Conservation (phyloP, 495 filamentous ascomycete species). For the Trypethelium eluteriae region DNA sequence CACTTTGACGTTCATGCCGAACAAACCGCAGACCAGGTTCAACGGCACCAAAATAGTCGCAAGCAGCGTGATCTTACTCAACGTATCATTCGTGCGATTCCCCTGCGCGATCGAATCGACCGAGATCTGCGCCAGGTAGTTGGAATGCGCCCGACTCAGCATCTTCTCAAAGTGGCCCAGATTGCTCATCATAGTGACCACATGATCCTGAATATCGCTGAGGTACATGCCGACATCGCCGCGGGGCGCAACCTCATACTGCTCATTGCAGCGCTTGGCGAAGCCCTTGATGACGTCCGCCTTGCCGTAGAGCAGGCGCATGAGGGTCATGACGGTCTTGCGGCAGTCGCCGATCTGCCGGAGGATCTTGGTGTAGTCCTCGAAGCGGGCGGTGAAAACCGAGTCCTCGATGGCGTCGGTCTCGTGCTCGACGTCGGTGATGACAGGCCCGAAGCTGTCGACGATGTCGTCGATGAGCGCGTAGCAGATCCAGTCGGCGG, state of each 20-base stretch:
- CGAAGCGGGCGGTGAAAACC: conserved; percentile 80
- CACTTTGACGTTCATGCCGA: conserved; percentile 92
- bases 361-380: conserved; percentile 78
- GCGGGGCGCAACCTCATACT: conserved; percentile 86
- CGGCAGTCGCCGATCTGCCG: conserved; percentile 81
- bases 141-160: conserved; percentile 87
- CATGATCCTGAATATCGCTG: conserved; percentile 96
- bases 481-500: conserved; percentile 98
- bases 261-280: conserved; percentile 95
- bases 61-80: conserved; percentile 91
- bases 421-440: conserved; percentile 74
- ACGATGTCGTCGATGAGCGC: conserved; percentile 98
- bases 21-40: conserved; percentile 89
- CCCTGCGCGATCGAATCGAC: conserved; percentile 81
- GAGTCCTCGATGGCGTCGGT: conserved; percentile 91
- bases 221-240: conserved; percentile 95
- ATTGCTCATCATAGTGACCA: conserved; percentile 97
- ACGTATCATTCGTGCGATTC: conserved; percentile 70
- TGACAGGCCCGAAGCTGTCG: conserved; percentile 85
- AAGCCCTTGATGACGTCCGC: conserved; percentile 96
- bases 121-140: conserved; percentile 90
- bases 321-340: conserved; percentile 88
- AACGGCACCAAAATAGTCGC: conserved; percentile 94
- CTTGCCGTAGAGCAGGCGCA: conserved; percentile 90
- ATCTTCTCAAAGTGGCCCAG: conserved; percentile 95